A percentile compares a stretch with the other conserved stretches of the same genome.
These are phyloP conservation scores for Cavenderia fasciculata DNA, from an alignment of 78 protist species.

Conservation along the genomic window DNA sequence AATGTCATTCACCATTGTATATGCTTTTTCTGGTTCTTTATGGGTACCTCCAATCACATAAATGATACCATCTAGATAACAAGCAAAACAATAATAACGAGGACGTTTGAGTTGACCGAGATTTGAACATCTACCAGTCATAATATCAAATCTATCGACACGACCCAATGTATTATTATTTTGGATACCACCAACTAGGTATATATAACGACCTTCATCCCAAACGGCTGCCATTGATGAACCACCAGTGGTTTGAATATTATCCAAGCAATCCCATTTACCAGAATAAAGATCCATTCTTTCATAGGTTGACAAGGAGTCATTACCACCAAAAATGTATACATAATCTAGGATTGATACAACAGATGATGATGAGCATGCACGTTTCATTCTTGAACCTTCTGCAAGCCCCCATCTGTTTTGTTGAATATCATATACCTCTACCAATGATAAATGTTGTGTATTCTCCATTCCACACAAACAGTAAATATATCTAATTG, in stretches of 20 bases:
- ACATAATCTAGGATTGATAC: neutral
- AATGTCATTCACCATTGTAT: neutral
- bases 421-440: neutral
- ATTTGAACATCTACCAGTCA: neutral
- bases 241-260: conserved; percentile 15
- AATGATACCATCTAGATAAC: neutral
- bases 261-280: neutral
- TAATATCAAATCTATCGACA: neutral
- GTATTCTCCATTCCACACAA: conserved; percentile 36
- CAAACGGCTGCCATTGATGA: conserved; percentile 2
- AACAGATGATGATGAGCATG: neutral
- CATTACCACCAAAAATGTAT: conserved; percentile 10
- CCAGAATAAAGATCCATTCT: neutral
- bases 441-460: neutral
- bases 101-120: neutral
- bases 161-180: neutral
- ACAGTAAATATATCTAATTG: neutral
- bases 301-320: neutral
- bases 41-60: conserved; percentile 13
- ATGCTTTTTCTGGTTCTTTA: neutral
- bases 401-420: neutral
- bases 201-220: neutral
- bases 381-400: conserved; percentile 6
- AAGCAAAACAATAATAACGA: conserved; percentile 6
- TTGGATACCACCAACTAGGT: conserved; percentile 19